A percentile compares a stretch with the other conserved stretches of the same genome.
phyloP scores from a whole-genome alignment of 2,329 filamentous ascomycete genomes.

The Xylariales sp. region DNA sequence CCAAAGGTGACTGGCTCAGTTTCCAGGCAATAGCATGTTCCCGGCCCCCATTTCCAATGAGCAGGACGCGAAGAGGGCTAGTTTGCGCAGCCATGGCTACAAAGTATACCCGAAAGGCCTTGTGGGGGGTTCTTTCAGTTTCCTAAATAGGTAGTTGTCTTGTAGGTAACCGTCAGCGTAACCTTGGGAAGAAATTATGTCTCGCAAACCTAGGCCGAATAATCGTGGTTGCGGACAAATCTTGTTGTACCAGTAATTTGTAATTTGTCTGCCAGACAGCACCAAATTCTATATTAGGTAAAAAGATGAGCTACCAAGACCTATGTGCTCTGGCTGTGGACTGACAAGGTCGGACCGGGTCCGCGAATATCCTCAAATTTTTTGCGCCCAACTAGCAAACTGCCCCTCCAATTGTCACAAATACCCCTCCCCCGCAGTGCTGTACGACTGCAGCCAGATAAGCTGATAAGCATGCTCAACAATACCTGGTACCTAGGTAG shows the following conservation, averaged over 20 bases:
- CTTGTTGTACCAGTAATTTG: not conserved
- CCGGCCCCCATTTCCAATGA: conserved; percentile 92
- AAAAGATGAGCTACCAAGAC: conserved; percentile 10
- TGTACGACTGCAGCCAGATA: conserved; percentile 36
- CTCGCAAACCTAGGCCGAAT: not conserved
- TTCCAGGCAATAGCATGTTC: conserved; percentile 98
- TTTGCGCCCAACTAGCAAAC: conserved; percentile 27
- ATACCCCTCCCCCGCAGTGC: conserved; percentile 48
- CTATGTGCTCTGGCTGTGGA: conserved; percentile 3
- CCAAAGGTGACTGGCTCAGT: conserved; percentile 81
- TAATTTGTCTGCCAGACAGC: not conserved
- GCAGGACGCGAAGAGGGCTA: conserved; percentile 73
- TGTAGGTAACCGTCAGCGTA: not conserved
- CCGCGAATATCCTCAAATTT: conserved; percentile 38
- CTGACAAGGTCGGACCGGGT: conserved; percentile 32
- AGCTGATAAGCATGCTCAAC: conserved; percentile 33
- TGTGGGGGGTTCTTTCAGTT: not conserved
- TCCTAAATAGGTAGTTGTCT: not conserved
- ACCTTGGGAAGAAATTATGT: not conserved
- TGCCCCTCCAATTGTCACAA: conserved; percentile 43
- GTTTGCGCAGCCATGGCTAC: conserved; percentile 45
- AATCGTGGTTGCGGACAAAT: not conserved
- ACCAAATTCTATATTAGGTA: conserved; percentile 11
- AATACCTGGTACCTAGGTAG: too few species aligned
- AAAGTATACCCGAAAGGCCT: not conserved